Percentiles rank a stretch among this genome's conserved stretches.
phyloP scores from a whole-genome alignment of 2,329 filamentous ascomycete species.

The Colletotrichum shisoi region DNA sequence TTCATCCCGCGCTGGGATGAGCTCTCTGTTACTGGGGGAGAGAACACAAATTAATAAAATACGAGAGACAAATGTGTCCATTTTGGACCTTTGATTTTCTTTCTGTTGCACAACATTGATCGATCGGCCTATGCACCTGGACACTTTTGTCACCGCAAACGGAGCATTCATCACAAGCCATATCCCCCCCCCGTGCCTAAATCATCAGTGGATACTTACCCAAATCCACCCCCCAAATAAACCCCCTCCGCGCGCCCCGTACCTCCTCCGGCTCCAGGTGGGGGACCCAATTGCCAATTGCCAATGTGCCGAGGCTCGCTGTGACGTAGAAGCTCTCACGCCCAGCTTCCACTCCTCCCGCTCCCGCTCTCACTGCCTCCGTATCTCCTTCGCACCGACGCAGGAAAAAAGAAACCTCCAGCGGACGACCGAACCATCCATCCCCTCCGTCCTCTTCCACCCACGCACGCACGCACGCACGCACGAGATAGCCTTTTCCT shows the following conservation, averaged over 20 bases:
- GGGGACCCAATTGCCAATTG: constrained; percentile 3
- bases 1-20: constrained; percentile 30
- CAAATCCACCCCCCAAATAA: background rate
- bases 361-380: background rate
- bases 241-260: background rate
- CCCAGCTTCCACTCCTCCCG: background rate
- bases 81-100: background rate
- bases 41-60: no score
- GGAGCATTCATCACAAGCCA: constrained; percentile 7
- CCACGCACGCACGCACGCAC: background rate
- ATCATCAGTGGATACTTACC: constrained; percentile 8
- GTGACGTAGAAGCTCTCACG: constrained; percentile 33
- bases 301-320: constrained; percentile 32
- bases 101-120: background rate
- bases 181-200: background rate
- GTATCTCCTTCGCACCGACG: background rate
- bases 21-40: constrained; percentile 15
- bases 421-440: constrained; percentile 26
- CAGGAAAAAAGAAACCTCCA: constrained; percentile 9
- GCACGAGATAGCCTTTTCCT: background rate
- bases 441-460: background rate
- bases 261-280: constrained; percentile 21
- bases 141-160: background rate
- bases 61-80: constrained; percentile 7
- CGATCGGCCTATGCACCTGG: background rate